Evolutionary conservation across 441 rosid species (phyloP), one percentile per base, ranked within the genome.

Genomic region (Pelargonium australe): DNA sequence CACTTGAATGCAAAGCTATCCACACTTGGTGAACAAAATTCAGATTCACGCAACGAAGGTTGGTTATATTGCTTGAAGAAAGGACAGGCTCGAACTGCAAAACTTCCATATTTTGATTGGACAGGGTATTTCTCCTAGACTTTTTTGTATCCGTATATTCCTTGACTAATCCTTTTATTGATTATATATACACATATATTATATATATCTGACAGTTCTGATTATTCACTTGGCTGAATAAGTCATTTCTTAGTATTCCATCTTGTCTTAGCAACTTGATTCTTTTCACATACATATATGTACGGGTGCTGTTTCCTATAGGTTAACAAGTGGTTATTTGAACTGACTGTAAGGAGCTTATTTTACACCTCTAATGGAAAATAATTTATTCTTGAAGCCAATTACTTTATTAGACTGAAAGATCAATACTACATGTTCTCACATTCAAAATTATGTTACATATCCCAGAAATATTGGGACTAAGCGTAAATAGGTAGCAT

Each of bases 51-150:
- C 20, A 74, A 66, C 76, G 85, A 86, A 49, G 96, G 95, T 53
- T 95, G 99, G 99, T 80, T 70, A 17, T 95, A 89, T 72, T 88
- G 94, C 77, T 63, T 85, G 80, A 87, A 73, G 84, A 86, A 77
- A 83, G 97, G 99, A 31, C 84, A 85, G 79, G 66, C 68, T 77
- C 86, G 89, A 80, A 79, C 84, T 25, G 74, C 83, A 9, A 87
- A 84, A 81, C 79, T 84, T 80, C 96, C 99, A 10, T 79, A 85
- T 69, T 95, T 91, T 83, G 88, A 86, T 73, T 95, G 97, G 99
- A 92, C 97, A 0, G 99, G 97, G 96, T 91, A 87, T 66, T 81
- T 85, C 23, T 72, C 66, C 5, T 17, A 7, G 53, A 65, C 25
- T 64, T 19, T 2, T 37, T 11, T 72, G 6, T 57, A 70, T 4